Evolutionary conservation across 768 basidiomycete species (phyloP).

Genomic region (Mycena polygramma): DNA sequence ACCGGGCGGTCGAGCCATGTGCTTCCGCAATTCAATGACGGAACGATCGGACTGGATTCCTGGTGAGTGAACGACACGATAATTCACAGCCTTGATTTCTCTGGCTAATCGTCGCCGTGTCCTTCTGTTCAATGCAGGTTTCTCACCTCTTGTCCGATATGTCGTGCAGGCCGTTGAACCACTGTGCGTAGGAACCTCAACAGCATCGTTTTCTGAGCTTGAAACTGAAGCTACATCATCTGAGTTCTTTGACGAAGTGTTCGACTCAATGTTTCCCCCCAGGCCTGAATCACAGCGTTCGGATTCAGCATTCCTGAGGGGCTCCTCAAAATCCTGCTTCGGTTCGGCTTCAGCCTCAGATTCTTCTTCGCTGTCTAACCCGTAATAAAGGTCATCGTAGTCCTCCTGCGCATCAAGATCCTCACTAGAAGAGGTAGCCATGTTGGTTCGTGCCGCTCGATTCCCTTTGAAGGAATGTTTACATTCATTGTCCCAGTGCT

Average conservation of each 20-base stretch:
- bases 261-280: too few species aligned
- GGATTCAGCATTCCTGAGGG: conserved; percentile 30
- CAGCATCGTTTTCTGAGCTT: too few species aligned
- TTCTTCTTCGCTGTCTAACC: conserved; percentile 30
- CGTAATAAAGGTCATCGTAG: conserved; percentile 44
- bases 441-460: conserved; percentile 38
- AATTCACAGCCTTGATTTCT: neutral
- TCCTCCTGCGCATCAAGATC: conserved; percentile 41
- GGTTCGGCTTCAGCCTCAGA: too few species aligned
- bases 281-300: too few species aligned
- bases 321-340: conserved; percentile 37
- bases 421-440: conserved; percentile 20
- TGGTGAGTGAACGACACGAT: neutral
- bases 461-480: conserved; percentile 11
- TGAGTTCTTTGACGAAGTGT: too few species aligned
- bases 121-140: conserved; percentile 1
- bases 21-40: conserved; percentile 1
- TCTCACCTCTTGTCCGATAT: too few species aligned
- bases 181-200: too few species aligned
- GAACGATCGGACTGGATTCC: neutral
- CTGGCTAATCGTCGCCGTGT: neutral
- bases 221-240: too few species aligned
- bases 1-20: conserved; percentile 13
- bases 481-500: conserved; percentile 20
- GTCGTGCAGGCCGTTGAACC: too few species aligned